A percentile compares a stretch with the other conserved stretches of the same genome.
These are phyloP conservation scores for Aspergillus hortae DNA, from an alignment of 2,329 filamentous ascomycete genomes.

Conservation along the genomic window DNA sequence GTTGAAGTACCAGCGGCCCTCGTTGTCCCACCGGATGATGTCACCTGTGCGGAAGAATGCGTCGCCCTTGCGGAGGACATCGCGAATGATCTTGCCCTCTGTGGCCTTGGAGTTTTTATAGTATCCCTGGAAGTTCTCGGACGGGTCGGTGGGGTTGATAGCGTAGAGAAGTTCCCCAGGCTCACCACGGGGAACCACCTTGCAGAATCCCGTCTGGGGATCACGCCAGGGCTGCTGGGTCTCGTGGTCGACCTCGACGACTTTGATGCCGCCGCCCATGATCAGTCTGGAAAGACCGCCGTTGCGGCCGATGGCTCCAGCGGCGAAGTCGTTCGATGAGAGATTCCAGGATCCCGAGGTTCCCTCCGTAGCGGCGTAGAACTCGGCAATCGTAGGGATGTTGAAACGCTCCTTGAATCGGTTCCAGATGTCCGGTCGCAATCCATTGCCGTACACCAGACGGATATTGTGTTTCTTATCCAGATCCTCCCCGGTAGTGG, in stretches of 20 bases:
- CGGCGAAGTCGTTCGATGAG: slow-evolving; percentile 66
- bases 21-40: slow-evolving; percentile 64
- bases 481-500: slow-evolving; percentile 61
- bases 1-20: slow-evolving; percentile 74
- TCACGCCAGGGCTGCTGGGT: slow-evolving; percentile 67
- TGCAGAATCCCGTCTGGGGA: slow-evolving; percentile 66
- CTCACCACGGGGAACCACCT: slow-evolving; percentile 54
- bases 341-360: slow-evolving; percentile 68
- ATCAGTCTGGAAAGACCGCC: slow-evolving; percentile 60
- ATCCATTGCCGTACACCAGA: slow-evolving; percentile 76
- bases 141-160: slow-evolving; percentile 64
- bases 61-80: slow-evolving; percentile 72
- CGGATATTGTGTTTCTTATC: slow-evolving; percentile 72
- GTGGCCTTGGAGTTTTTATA: slow-evolving; percentile 70
- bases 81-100: slow-evolving; percentile 67
- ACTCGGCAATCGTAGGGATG: slow-evolving; percentile 70
- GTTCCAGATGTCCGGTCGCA: slow-evolving; percentile 83
- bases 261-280: slow-evolving; percentile 48
- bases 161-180: slow-evolving; percentile 72
- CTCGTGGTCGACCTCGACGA: slow-evolving; percentile 69
- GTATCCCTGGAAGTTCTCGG: slow-evolving; percentile 74
- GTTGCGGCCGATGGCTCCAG: slow-evolving; percentile 74
- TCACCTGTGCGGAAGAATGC: slow-evolving; percentile 85
- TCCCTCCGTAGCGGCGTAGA: slow-evolving; percentile 77
- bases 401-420: slow-evolving; percentile 77